phyloP scores from a whole-genome alignment of 148 eudicot genomes.

The Limonium bicolor region DNA sequence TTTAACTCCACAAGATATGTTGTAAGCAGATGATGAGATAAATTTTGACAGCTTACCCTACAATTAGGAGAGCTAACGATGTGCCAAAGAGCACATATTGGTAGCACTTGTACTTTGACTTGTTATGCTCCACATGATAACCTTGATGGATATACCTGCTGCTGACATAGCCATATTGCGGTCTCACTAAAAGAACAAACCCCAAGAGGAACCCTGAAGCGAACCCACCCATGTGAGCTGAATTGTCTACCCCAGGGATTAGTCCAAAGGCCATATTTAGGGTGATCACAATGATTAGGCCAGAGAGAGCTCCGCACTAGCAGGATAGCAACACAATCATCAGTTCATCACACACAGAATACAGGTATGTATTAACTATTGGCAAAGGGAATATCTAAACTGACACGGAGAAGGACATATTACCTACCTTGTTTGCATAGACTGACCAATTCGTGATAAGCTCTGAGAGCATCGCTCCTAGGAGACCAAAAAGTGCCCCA shows the following conservation, averaged over 20 bases:
- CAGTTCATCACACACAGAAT: no score
- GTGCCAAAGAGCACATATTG: conserved; percentile 18
- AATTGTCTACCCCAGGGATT: conserved; percentile 31
- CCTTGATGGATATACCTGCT: conserved; percentile 19
- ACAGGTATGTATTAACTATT: no score
- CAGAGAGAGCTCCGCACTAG: conserved; percentile 25
- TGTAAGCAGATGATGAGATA: no score
- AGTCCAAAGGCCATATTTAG: conserved; percentile 30
- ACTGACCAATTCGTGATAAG: conserved; percentile 32
- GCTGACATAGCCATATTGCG: conserved; percentile 30
- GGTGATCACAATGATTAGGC: conserved; percentile 15
- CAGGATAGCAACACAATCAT: no score
- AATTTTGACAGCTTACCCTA: conserved; percentile 12
- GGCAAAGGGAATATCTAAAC: no score
- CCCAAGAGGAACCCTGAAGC: conserved; percentile 20
- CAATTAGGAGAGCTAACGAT: conserved; percentile 12
- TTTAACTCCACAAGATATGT: no score
- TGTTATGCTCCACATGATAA: neutral
- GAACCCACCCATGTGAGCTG: conserved; percentile 27
- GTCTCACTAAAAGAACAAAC: conserved; percentile 22
- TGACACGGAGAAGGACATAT: no score
- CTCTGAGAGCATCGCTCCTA: conserved; percentile 44
- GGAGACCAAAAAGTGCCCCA: conserved; percentile 35
- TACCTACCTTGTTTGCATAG: conserved; percentile 29
- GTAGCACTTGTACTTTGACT: conserved; percentile 19